Conservation (phyloP, 768 basidiomycete genomes). For the Mycena galopus region DNA sequence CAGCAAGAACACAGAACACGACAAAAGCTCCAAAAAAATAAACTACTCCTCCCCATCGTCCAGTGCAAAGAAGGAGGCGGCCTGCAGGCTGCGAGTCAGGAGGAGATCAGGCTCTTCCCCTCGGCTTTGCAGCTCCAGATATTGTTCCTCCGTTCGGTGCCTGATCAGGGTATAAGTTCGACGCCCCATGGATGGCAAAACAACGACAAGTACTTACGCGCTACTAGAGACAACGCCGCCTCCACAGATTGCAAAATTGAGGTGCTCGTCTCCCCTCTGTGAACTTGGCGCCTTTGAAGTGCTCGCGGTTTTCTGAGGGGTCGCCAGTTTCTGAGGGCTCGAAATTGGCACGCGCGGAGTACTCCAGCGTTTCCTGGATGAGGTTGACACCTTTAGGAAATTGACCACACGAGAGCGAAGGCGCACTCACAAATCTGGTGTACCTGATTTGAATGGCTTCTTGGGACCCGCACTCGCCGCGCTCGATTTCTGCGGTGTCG, state of each 20-base stretch:
- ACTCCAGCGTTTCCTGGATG: background rate
- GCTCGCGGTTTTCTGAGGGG: too few species aligned
- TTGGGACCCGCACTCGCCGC: too few species aligned
- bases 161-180: too few species aligned
- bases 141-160: background rate
- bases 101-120: slow-evolving; percentile 11
- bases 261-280: too few species aligned
- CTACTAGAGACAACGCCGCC: slow-evolving; percentile 9
- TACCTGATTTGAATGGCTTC: too few species aligned
- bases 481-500: too few species aligned
- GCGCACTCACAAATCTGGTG: background rate
- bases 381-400: background rate
- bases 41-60: background rate
- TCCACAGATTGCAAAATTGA: slow-evolving; percentile 18
- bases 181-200: background rate
- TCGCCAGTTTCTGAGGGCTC: background rate
- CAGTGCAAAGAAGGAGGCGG: background rate
- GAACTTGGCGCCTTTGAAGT: too few species aligned
- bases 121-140: background rate
- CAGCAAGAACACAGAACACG: too few species aligned
- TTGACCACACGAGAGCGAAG: background rate
- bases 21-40: background rate
- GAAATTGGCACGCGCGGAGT: background rate
- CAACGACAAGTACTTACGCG: background rate
- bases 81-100: background rate